A percentile compares a stretch with the other conserved stretches of the same genome.
Conservation (phyloP, 2,329 filamentous ascomycete species). For the Apiospora marii region DNA sequence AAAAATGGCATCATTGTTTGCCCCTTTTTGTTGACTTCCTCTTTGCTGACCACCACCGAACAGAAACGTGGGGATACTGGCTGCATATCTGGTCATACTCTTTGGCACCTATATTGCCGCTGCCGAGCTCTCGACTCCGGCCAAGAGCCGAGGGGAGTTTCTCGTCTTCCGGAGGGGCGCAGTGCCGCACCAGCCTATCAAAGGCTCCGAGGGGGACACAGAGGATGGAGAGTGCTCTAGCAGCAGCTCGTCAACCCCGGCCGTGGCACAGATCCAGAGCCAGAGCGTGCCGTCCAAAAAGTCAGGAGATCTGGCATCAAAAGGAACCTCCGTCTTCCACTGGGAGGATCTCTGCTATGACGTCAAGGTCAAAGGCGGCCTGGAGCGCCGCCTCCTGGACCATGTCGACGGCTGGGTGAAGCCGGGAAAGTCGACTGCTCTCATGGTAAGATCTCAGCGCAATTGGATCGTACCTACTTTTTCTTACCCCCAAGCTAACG, state of each 20-base stretch:
- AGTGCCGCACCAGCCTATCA: slow-evolving; percentile 51
- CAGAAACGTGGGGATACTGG: slow-evolving; percentile 72
- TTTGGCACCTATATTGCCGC: slow-evolving; percentile 67
- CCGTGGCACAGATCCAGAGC: neutral
- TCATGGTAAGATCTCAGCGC: slow-evolving; percentile 65
- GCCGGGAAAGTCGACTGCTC: slow-evolving; percentile 85
- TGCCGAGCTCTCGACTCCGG: slow-evolving; percentile 70
- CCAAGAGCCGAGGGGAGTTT: slow-evolving; percentile 79
- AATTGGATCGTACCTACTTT: neutral
- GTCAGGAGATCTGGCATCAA: neutral
- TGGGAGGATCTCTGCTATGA: slow-evolving; percentile 85
- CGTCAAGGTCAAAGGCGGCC: slow-evolving; percentile 77
- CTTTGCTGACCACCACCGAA: neutral
- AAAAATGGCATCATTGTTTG: no score
- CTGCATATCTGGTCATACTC: slow-evolving; percentile 71
- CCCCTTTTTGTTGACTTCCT: neutral
- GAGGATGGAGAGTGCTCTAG: slow-evolving; percentile 33
- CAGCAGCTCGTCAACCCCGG: slow-evolving; percentile 41
- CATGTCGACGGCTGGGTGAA: slow-evolving; percentile 94
- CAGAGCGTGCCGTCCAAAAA: neutral
- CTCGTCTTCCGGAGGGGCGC: slow-evolving; percentile 78
- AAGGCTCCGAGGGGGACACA: slow-evolving; percentile 46
- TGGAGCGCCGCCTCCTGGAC: slow-evolving; percentile 79
- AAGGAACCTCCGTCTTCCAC: slow-evolving; percentile 67
- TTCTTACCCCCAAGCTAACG: neutral